Base-by-base conservation (phyloP, 805 yeast species). In the Metschnikowia picachoensis region DNA sequence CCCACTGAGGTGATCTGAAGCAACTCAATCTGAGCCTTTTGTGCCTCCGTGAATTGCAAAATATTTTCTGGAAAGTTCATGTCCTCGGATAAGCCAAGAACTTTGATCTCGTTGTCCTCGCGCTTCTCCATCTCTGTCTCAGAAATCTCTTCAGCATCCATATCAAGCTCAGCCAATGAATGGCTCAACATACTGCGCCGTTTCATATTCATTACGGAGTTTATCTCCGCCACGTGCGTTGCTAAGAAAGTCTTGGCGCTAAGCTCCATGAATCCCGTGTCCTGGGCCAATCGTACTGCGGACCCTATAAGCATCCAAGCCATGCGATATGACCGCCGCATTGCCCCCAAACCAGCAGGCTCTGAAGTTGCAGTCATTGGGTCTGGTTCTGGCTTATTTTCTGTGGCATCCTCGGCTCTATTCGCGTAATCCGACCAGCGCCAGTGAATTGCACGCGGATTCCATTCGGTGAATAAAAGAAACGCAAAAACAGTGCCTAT, bases 301-400 rank as follows among this genome's bases (percentile, higher is more conserved):
- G 87, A 81, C 2, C 97, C 97, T 39, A 88, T 82, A 49, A 89
- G 76, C 94, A 90, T 86, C 92, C 96, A 91, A 0, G 95, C 85
- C 90, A 89, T 86, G 34, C 96, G 74, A 61, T 88, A 91, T 51
- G 91, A 83, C 57, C 96, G 72, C 55, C 95, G 74, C 79, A 90
- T 81, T 1, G 96, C 95, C 29, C 88, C 87, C 37, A 87, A 67
- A 0, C 96, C 96, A 0, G 91, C 83, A 27, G 63, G 62, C 31
- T 79, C 79, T 20, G 67, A 73, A 9, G 50, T 43, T 12, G 46
- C 35, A 2, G 44, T 43, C 20, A 35, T 16, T 7, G 46, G 27
- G 12, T 46, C 48, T n/a, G 49, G 29, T 16, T 43, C 52, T 20
- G 25, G 8, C 14, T 40, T 39, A 13, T 33, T 36, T 27, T 49